phyloP scores from a whole-genome alignment of 2,329 filamentous ascomycete genomes.

The Xylaria sp. region DNA sequence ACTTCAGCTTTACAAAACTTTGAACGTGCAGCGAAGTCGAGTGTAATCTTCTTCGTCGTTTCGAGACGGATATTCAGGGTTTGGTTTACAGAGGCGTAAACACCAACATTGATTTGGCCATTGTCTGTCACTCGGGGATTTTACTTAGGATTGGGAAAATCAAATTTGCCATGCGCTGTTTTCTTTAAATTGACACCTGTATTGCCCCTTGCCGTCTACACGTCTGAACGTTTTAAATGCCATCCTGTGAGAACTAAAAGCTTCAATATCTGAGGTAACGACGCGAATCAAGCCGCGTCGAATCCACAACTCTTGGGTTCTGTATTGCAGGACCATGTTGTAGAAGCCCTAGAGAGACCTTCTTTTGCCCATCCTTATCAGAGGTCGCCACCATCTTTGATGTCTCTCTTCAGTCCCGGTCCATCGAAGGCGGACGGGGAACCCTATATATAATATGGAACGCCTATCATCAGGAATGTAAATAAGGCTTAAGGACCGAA shows the following conservation, averaged over 20 bases:
- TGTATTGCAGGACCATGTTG: neutral
- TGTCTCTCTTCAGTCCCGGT: too few relatives aligned
- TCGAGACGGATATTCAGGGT: conserved; percentile 19
- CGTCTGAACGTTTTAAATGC: neutral
- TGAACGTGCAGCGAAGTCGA: neutral
- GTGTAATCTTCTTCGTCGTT: conserved; percentile 14
- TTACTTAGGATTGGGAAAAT: conserved; percentile 14
- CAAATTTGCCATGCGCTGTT: conserved; percentile 10
- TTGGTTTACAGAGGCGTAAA: conserved; percentile 27
- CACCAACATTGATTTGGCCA: conserved; percentile 18
- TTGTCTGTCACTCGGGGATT: conserved; percentile 22
- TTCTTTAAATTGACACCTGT: conserved; percentile 23
- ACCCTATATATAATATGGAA: too few relatives aligned
- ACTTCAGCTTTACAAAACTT: neutral
- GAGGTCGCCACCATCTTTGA: too few relatives aligned
- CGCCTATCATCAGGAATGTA: too few relatives aligned
- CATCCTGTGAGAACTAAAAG: neutral
- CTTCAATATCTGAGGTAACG: neutral
- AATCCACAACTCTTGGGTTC: too few relatives aligned
- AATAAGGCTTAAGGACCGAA: too few relatives aligned
- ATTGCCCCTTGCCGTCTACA: neutral
- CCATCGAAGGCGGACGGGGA: too few relatives aligned
- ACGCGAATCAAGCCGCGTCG: neutral
- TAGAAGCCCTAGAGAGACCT: too few relatives aligned
- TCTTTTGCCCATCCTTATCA: too few relatives aligned